Evolutionary conservation across 208 protist species (phyloP), one percentile per base, ranked within the genome.

Genomic region (Trypanosoma lewisi): DNA sequence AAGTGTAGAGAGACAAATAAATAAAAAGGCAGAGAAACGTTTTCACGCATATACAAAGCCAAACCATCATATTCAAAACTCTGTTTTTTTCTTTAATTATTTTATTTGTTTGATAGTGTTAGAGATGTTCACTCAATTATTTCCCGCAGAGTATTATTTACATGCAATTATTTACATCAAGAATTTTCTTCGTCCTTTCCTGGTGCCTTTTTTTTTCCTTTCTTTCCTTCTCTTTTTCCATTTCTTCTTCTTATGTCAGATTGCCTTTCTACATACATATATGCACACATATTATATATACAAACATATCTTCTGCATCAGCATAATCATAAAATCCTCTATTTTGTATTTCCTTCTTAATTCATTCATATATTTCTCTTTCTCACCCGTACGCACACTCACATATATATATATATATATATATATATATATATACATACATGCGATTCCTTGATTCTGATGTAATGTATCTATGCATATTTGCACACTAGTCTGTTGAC

Each of bases 401-500:
- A n/a, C n/a, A n/a, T n/a, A n/a, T n/a, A n/a, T n/a, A n/a, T n/a
- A n/a, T n/a, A n/a, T n/a, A n/a, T n/a, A n/a, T n/a, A n/a, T n/a
- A n/a, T n/a, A n/a, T n/a, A n/a, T n/a, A n/a, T n/a, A n/a, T n/a
- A n/a, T n/a, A n/a, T n/a, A n/a, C n/a, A n/a, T n/a, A n/a, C n/a
- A n/a, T n/a, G n/a, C n/a, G n/a, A n/a, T 39, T 51, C 8, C 16
- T 21, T 48, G 4, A 31, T 41, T 63, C 50, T 30, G 21, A 1
- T 52, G 5, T 25, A 2, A 47, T 23, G 42, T n/a, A 5, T 47
- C 36, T 12, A 12, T 12, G 42, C 16, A 19, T 19, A 7, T 21
- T 21, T n/a, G n/a, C n/a, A n/a, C n/a, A n/a, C 65, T 93, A 97
- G 56, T 96, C 90, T 0, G 71, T 93, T 61, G 70, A 85, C 33